Evolutionary conservation across 345 rosid genomes (phyloP).

Genomic region (Salix suchowensis): DNA sequence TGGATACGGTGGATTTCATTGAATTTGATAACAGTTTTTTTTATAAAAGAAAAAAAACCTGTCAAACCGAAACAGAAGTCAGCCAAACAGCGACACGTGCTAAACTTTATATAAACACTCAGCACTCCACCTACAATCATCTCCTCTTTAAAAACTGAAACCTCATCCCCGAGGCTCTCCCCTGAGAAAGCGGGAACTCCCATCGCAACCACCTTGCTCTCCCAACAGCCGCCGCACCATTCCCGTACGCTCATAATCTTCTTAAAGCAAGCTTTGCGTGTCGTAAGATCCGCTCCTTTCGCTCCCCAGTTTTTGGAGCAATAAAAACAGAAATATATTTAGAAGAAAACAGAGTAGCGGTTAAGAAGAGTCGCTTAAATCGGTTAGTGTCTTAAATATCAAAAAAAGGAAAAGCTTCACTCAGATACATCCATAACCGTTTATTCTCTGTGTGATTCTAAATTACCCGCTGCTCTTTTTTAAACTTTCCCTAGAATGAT

Average conservation of each 20-base stretch:
- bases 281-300: slow-evolving; percentile 13
- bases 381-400: neutral
- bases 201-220: neutral
- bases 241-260: neutral
- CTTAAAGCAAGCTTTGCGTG: neutral
- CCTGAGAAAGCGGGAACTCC: slow-evolving; percentile 16
- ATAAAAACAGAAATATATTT: neutral
- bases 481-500: neutral
- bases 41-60: neutral
- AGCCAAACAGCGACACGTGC: slow-evolving; percentile 17
- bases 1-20: too few relatives aligned
- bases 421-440: neutral
- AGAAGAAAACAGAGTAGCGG: neutral
- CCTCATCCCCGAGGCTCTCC: neutral
- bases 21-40: too few relatives aligned
- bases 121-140: slow-evolving; percentile 2
- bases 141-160: neutral
- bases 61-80: neutral
- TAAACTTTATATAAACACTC: neutral
- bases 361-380: slow-evolving; percentile 2
- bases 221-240: slow-evolving; percentile 4
- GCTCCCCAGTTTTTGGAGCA: neutral
- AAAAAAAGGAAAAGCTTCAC: neutral
- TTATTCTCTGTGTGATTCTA: neutral
- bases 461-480: neutral